Evolutionary conservation across 345 rosid species (phyloP).

Genomic region (Melaleuca alternifolia): DNA sequence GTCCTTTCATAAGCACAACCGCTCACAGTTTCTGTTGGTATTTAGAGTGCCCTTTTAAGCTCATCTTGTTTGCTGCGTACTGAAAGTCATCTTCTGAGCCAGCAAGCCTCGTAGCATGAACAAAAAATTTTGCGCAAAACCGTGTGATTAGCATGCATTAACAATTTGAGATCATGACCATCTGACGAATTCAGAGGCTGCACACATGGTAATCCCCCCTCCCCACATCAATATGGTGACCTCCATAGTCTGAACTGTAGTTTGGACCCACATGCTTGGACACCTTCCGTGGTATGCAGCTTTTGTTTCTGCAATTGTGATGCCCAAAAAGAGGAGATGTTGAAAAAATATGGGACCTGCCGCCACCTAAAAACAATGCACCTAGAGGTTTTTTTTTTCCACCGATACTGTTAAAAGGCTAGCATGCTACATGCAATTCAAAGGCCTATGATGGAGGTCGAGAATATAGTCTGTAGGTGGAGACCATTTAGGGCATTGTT

Average conservation of each 20-base stretch:
- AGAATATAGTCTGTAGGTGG: background rate
- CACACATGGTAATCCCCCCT: background rate
- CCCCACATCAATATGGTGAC: background rate
- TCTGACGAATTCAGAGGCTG: background rate
- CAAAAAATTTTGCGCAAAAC: background rate
- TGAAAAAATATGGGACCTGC: background rate
- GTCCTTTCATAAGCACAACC: background rate
- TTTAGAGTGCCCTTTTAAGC: background rate
- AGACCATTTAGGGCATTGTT: background rate
- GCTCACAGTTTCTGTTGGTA: background rate
- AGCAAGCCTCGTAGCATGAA: background rate
- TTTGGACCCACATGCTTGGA: constrained; percentile 1
- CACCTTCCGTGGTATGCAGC: background rate
- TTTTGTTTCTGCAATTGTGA: background rate
- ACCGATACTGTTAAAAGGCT: background rate
- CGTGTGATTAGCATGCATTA: background rate
- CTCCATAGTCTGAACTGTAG: background rate
- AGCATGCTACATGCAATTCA: background rate
- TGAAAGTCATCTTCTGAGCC: background rate
- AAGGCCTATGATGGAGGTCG: background rate
- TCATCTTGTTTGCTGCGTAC: background rate
- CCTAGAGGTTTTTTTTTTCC: background rate
- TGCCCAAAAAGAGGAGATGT: background rate
- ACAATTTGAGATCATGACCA: background rate
- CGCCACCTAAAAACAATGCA: background rate